These are phyloP conservation scores for Trichoderma hamatum DNA, from an alignment of 2,329 filamentous ascomycete species.

Conservation along the genomic window DNA sequence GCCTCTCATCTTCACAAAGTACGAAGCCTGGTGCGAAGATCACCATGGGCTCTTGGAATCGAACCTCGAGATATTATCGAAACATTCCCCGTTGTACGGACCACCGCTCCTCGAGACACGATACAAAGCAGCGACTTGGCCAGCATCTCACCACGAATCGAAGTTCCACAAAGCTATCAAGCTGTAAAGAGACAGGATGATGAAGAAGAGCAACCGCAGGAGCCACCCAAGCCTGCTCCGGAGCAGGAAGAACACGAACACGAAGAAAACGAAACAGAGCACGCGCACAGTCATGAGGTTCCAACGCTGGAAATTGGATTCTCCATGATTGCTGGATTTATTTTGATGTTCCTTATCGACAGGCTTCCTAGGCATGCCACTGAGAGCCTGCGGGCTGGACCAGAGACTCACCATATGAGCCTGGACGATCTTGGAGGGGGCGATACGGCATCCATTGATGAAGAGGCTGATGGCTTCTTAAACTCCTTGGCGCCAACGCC, in stretches of 20 bases:
- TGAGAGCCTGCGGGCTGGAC: constrained; percentile 64
- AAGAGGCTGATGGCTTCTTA: constrained; percentile 61
- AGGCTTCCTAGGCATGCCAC: constrained; percentile 75
- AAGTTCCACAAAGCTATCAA: background rate
- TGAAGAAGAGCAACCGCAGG: constrained; percentile 25
- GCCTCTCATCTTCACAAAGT: constrained; percentile 44
- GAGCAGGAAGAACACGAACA: constrained; percentile 34
- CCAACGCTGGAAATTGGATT: constrained; percentile 81
- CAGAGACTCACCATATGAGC: constrained; percentile 81
- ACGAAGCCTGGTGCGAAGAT: constrained; percentile 39
- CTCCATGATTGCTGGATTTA: constrained; percentile 83
- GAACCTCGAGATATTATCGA: constrained; percentile 35
- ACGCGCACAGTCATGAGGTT: constrained; percentile 44
- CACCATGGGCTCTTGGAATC: constrained; percentile 37
- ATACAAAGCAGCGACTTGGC: background rate
- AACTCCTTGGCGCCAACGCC: constrained; percentile 60
- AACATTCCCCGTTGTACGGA: constrained; percentile 31
- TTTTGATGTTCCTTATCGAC: constrained; percentile 96
- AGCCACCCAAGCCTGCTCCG: constrained; percentile 16
- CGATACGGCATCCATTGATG: constrained; percentile 53
- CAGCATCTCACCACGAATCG: constrained; percentile 10
- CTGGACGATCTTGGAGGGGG: constrained; percentile 76
- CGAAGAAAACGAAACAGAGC: constrained; percentile 38
- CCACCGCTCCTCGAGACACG: background rate
- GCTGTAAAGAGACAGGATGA: background rate